Conservation (phyloP, 2,329 filamentous ascomycete genomes). For the Verticillium nubilum region DNA sequence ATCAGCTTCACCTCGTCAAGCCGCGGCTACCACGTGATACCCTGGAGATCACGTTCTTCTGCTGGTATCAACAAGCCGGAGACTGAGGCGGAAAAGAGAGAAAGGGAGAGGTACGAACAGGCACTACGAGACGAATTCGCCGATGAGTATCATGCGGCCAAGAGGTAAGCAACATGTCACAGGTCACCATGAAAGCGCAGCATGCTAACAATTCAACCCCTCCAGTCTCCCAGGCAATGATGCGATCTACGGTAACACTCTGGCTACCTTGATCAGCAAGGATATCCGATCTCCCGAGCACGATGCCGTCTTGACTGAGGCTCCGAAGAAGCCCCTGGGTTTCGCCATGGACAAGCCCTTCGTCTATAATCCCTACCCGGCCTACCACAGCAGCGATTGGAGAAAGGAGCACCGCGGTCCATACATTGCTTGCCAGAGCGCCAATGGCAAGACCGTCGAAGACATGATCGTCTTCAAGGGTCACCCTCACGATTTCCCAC, state of each 20-base stretch:
- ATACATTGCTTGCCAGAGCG: conserved; percentile 60
- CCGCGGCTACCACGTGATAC: conserved; percentile 27
- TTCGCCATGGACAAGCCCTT: conserved; percentile 44
- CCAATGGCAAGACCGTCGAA: conserved; percentile 51
- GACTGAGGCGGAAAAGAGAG: conserved; percentile 8
- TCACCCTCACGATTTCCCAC: conserved; percentile 51
- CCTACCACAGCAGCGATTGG: conserved; percentile 62
- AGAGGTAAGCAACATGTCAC: conserved; percentile 27
- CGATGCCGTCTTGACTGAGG: conserved; percentile 11
- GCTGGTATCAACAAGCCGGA: neutral
- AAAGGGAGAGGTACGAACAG: conserved; percentile 20
- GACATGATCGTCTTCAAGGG: conserved; percentile 63
- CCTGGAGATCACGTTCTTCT: conserved; percentile 14
- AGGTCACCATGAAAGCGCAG: neutral
- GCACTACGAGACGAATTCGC: conserved; percentile 23
- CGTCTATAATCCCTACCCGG: conserved; percentile 65
- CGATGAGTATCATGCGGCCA: conserved; percentile 28
- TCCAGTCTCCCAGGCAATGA: conserved; percentile 39
- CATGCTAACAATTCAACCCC: conserved; percentile 10
- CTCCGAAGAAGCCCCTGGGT: conserved; percentile 22
- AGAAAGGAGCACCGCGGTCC: conserved; percentile 47
- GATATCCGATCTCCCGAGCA: conserved; percentile 28
- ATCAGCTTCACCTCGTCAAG: conserved; percentile 31
- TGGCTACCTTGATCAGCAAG: conserved; percentile 38
- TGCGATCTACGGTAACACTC: conserved; percentile 52